Evolutionary conservation across 805 yeast species (phyloP), one percentile per base, ranked within the genome.

Genomic region (Saccharomycopsis sp.): DNA sequence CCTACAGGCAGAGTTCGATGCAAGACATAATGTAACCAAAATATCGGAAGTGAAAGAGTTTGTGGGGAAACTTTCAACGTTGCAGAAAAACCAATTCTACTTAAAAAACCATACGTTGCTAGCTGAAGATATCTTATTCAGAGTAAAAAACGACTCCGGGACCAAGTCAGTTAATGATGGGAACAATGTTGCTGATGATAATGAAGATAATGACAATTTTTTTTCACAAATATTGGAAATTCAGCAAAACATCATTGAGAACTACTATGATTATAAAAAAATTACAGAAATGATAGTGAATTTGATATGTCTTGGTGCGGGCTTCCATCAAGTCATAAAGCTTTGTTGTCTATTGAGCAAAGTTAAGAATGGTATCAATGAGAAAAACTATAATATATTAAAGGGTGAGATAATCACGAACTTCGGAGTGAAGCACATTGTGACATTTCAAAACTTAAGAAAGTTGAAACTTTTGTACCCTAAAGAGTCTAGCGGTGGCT

Each of bases 61-160:
- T 64, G 96, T 92, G 7, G 80, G 81, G 18, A 84, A 82, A 51
- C 73, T 92, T 34, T 84, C 87, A 7, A 77, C 76, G 14, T 70
- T 92, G 52, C 91, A 90, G 58, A 72, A 76, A 7, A 77, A 81
- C 52, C 96, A 91, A 68, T 83, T 79, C 46, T 73, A 81, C 63
- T 78, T 94, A 29, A 81, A 86, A 61, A 79, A 81, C 57, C 96
- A 89, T 67, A 89, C 97, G 0, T 71, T 71, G 2, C 69, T 91
- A n/a, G 87, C 92, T 8, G 94, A 89, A 64, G 73, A 73, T 34
- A 75, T 89, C 1, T 71, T 89, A 65, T 67, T 72, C 12, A 70
- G 72, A 41, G 80, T 84, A 16, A 75, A 75, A 48, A 57, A 68
- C 1, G 67, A 67, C 51, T 64, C 66, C 56, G 62, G 59, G 16